Conservation (phyloP, 495 filamentous ascomycete genomes). For the Penicillium lividum region DNA sequence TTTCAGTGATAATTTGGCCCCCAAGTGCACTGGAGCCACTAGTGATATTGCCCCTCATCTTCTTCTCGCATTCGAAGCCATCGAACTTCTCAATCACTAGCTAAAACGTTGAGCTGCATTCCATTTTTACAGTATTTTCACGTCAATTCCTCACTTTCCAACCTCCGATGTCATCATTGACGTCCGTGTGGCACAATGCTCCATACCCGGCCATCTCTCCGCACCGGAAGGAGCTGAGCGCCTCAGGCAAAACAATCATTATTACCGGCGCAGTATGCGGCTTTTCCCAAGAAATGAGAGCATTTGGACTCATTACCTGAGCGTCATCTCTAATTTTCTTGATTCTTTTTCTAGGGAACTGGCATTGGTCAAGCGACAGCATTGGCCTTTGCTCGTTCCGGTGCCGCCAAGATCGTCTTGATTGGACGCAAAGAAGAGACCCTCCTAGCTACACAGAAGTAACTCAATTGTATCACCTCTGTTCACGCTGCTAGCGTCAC, state of each 20-base stretch:
- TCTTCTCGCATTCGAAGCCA: no score
- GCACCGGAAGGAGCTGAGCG: slow-evolving; percentile 37
- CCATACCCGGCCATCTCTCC: slow-evolving; percentile 47
- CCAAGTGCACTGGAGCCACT: no score
- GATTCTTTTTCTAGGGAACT: slow-evolving; percentile 24
- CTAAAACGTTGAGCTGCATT: no score
- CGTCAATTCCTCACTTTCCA: no score
- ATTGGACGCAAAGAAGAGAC: slow-evolving; percentile 31
- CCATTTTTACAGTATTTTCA: no score
- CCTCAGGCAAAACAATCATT: slow-evolving; percentile 44
- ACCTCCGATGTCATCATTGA: slow-evolving; percentile 30
- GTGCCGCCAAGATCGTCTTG: slow-evolving; percentile 36
- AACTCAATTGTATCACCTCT: slow-evolving; percentile 4
- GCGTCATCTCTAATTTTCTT: not conserved
- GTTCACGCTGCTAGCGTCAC: slow-evolving; percentile 20
- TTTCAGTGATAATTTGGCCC: no score
- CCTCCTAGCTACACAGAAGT: slow-evolving; percentile 24
- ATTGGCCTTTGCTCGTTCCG: slow-evolving; percentile 38
- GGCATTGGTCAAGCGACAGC: slow-evolving; percentile 43
- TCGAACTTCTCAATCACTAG: no score
- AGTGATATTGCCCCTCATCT: no score
- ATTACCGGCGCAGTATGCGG: slow-evolving; percentile 45
- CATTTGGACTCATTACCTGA: not conserved
- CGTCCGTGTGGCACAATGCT: slow-evolving; percentile 35
- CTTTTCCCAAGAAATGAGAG: not conserved